A percentile compares a stretch with the other conserved stretches of the same genome.
These are phyloP conservation scores for Prototheca wickerhamii DNA, from an alignment of 163 green algal species.

Conservation along the genomic window DNA sequence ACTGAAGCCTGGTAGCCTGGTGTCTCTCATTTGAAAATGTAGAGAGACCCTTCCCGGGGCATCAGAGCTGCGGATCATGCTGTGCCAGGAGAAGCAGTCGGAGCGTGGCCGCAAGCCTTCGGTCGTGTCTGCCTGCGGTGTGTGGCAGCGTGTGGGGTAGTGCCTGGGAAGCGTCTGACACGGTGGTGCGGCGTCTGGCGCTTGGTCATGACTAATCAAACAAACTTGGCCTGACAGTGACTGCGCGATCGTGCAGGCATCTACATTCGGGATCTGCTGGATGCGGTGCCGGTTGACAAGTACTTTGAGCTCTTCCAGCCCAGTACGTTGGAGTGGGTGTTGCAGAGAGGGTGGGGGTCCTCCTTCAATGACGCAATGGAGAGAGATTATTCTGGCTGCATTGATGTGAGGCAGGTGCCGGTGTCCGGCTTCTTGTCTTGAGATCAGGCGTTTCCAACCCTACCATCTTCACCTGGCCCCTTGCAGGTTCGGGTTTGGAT, in stretches of 20 bases:
- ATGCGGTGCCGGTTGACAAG: slow-evolving; percentile 88
- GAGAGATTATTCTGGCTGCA: neutral
- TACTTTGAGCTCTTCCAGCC: slow-evolving; percentile 96
- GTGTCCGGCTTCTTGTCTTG: too few relatives aligned
- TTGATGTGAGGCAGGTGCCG: too few relatives aligned
- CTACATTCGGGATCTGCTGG: slow-evolving; percentile 82
- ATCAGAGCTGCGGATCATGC: slow-evolving; percentile 75
- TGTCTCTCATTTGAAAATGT: neutral
- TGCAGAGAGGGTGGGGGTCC: too few relatives aligned
- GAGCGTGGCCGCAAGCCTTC: slow-evolving; percentile 33
- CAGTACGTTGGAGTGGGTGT: slow-evolving; percentile 11
- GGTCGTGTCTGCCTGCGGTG: slow-evolving; percentile 65
- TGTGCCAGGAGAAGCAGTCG: slow-evolving; percentile 65
- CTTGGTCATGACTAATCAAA: too few relatives aligned
- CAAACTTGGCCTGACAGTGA: too few relatives aligned
- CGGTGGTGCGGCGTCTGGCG: too few relatives aligned
- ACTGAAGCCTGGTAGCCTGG: too few relatives aligned
- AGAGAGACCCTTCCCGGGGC: slow-evolving; percentile 69
- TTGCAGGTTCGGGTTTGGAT: slow-evolving; percentile 31
- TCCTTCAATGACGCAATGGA: too few relatives aligned
- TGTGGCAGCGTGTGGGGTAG: neutral
- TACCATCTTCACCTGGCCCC: neutral
- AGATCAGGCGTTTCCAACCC: neutral
- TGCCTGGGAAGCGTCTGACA: neutral
- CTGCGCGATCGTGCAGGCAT: too few relatives aligned